Base-by-base conservation (phyloP, 2,329 filamentous ascomycete genomes). In the Fusarium sororula region DNA sequence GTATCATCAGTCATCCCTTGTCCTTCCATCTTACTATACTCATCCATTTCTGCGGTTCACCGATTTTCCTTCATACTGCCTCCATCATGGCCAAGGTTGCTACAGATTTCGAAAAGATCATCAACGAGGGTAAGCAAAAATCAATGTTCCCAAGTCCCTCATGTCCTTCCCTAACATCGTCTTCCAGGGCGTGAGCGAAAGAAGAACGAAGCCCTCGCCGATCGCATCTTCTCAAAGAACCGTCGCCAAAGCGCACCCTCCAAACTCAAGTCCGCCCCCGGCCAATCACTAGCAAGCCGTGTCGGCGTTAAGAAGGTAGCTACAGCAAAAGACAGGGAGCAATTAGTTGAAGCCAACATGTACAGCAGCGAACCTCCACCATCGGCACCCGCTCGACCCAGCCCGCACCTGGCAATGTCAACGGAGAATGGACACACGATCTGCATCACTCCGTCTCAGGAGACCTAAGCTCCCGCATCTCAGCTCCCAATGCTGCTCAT, bases 391-490 rank as follows among this genome's bases (percentile, higher is more conserved):
- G 75, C 48, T 56, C 74, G 37, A 75, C 71, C 58, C 72, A 54
- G 20, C 64, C 67, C 26, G 83, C 85, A 37, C 79, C 84, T 20
- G 87, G 88, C 71, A 89, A 90, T 80, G 87, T 93, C 80, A 87
- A 92, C 75, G 87, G 88, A 73, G 90, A 92, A 82, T 94, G 91
- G 92, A 91, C 90, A 15, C 91, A 93, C 80, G 92, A 94, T 75
- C 86, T 93, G 7, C 91, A 94, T 81, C 82, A 83, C 72, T 74
- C 84, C 75, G 79, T 85, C 68, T 85, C 77, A 75, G 80, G 76
- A 76, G 75, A 79, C 60, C 83, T 90, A 48, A 84, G 85, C 62
- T 82, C 85, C 41, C 86, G 87, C 63, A 84, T 88, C 68, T 83
- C 84, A 11, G 77, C 79, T 9, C 83, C 85, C 14, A 83, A 84